Conservation (phyloP, 2,329 filamentous ascomycete genomes). For the Shiraia sp. region DNA sequence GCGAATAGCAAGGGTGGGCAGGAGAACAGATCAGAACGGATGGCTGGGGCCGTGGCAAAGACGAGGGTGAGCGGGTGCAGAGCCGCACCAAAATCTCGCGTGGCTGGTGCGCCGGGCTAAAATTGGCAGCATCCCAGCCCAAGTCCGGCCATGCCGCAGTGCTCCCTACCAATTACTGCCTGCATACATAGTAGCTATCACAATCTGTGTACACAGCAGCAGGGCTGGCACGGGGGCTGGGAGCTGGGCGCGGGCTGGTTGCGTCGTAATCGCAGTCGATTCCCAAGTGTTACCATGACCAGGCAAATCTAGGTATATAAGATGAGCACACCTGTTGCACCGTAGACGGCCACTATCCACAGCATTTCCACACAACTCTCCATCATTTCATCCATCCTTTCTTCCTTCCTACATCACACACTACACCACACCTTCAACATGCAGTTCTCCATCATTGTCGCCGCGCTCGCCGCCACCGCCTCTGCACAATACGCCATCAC, state of each 20-base stretch:
- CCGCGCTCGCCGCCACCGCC: slow-evolving; percentile 30
- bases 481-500: slow-evolving; percentile 25
- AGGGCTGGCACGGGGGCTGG: too few species aligned
- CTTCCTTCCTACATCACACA: neutral
- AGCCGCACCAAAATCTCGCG: neutral
- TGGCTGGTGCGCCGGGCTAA: neutral
- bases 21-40: too few species aligned
- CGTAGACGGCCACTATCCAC: neutral
- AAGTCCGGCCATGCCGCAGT: neutral
- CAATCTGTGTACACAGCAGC: too few species aligned
- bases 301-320: too few species aligned
- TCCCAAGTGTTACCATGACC: too few species aligned
- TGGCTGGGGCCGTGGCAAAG: too few species aligned
- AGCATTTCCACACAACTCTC: neutral
- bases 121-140: neutral
- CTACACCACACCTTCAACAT: slow-evolving; percentile 21
- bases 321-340: neutral
- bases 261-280: neutral
- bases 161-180: neutral
- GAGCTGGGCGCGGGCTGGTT: neutral
- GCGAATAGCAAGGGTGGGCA: too few species aligned
- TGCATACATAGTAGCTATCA: neutral
- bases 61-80: too few species aligned
- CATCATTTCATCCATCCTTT: neutral
- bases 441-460: slow-evolving; percentile 35